Conservation (phyloP, 2,329 filamentous ascomycete species). For the Penicillium sp. region DNA sequence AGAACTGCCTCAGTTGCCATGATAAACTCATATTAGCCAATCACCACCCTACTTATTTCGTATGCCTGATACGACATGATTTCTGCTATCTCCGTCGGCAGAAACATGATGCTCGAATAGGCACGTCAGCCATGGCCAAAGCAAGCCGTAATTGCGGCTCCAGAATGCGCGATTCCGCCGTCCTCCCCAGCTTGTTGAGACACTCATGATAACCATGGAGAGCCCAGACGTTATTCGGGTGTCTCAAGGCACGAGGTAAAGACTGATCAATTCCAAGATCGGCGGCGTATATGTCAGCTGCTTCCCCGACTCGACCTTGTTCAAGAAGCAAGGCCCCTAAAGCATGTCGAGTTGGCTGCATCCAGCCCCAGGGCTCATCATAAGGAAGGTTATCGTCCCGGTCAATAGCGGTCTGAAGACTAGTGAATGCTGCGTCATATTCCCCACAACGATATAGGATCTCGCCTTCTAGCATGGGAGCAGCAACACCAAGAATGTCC, state of each 20-base stretch:
- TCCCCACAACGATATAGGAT: constrained; percentile 67
- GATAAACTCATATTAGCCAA: too few relatives aligned
- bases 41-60: neutral
- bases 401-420: constrained; percentile 59
- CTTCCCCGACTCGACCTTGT: constrained; percentile 59
- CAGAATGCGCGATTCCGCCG: constrained; percentile 49
- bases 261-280: constrained; percentile 62
- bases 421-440: constrained; percentile 59
- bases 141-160: constrained; percentile 53
- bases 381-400: constrained; percentile 67
- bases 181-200: constrained; percentile 55
- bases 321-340: constrained; percentile 70
- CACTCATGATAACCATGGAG: constrained; percentile 74
- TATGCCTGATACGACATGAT: neutral
- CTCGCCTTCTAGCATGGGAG: constrained; percentile 70
- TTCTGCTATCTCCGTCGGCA: constrained; percentile 40
- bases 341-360: constrained; percentile 72
- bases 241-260: constrained; percentile 65
- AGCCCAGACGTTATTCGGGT: constrained; percentile 75
- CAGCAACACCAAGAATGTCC: constrained; percentile 64
- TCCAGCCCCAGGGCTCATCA: constrained; percentile 78
- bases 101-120: constrained; percentile 61
- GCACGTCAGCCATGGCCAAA: constrained; percentile 59
- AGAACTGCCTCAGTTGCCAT: too few relatives aligned
- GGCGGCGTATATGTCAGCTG: constrained; percentile 58